Conservation (phyloP, 192 early-diverging fungal genomes). For the Coemansia sp. region DNA sequence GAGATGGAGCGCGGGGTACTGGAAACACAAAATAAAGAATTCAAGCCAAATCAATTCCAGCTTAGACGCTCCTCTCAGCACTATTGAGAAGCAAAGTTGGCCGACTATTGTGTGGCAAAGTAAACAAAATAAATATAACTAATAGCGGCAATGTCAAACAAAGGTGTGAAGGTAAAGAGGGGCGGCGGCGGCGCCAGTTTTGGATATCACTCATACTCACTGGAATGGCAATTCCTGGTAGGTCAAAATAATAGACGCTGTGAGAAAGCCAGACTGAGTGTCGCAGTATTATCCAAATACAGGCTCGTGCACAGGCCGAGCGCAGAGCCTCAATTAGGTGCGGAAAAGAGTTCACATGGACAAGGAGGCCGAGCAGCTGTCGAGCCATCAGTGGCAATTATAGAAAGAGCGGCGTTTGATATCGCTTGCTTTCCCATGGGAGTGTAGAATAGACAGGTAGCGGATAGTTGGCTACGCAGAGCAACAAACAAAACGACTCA, state of each 20-base stretch:
- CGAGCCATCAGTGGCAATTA: neutral
- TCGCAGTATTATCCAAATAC: neutral
- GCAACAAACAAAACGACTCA: neutral
- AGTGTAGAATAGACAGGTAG: neutral
- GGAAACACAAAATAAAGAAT: neutral
- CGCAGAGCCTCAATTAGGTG: neutral
- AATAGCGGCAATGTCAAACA: neutral
- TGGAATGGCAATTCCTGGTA: neutral
- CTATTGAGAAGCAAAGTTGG: neutral
- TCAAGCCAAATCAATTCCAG: neutral
- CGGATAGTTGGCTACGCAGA: neutral
- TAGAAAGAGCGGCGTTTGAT: neutral
- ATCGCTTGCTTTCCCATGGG: neutral
- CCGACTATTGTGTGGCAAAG: neutral
- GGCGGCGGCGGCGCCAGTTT: neutral
- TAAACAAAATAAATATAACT: neutral
- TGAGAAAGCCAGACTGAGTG: neutral
- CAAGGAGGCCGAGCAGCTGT: neutral
- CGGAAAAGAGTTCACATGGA: neutral
- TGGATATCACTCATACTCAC: slow-evolving; percentile 9
- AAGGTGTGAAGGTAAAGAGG: neutral
- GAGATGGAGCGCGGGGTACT: neutral
- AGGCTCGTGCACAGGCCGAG: neutral
- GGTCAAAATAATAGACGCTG: neutral
- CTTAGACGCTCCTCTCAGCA: neutral